A percentile compares a stretch with the other conserved stretches of the same genome.
Conservation (phyloP, 1,284 basidiomycete genomes). For the Austroboletus niveus region DNA sequence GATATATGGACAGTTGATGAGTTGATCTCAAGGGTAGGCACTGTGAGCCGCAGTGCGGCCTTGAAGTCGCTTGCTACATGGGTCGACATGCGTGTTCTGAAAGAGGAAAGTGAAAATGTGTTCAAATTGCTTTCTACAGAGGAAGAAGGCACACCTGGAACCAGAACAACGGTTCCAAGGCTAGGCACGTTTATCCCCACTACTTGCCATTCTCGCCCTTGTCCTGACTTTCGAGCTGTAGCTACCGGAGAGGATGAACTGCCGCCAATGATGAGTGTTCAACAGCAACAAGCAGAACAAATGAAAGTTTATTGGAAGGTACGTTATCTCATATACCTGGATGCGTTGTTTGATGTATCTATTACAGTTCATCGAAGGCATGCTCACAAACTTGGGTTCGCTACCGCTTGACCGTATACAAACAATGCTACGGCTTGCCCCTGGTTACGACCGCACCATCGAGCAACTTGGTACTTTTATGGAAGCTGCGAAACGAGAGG, state of each 20-base stretch:
- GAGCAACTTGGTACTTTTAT: constrained; percentile 78
- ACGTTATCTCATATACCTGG: neutral
- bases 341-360: constrained; percentile 5
- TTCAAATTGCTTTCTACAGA: constrained; percentile 66
- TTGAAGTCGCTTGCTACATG: constrained; percentile 79
- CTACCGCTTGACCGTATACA: constrained; percentile 78
- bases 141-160: constrained; percentile 38
- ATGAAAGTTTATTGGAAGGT: constrained; percentile 88
- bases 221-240: constrained; percentile 13
- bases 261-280: constrained; percentile 53
- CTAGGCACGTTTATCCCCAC: constrained; percentile 31
- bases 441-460: constrained; percentile 71
- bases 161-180: constrained; percentile 25
- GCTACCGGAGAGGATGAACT: constrained; percentile 42
- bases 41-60: constrained; percentile 60
- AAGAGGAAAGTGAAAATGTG: constrained; percentile 55
- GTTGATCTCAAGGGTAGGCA: constrained; percentile 60
- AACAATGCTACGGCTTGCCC: constrained; percentile 77
- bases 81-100: constrained; percentile 79
- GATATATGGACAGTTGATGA: constrained; percentile 70
- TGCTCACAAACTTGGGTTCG: constrained; percentile 79
- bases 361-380: constrained; percentile 75
- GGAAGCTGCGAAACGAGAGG: constrained; percentile 75
- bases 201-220: neutral
- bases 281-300: constrained; percentile 78